These are phyloP conservation scores for Pythium dissotocum DNA, from an alignment of 352 stramenopile species.

Conservation along the genomic window DNA sequence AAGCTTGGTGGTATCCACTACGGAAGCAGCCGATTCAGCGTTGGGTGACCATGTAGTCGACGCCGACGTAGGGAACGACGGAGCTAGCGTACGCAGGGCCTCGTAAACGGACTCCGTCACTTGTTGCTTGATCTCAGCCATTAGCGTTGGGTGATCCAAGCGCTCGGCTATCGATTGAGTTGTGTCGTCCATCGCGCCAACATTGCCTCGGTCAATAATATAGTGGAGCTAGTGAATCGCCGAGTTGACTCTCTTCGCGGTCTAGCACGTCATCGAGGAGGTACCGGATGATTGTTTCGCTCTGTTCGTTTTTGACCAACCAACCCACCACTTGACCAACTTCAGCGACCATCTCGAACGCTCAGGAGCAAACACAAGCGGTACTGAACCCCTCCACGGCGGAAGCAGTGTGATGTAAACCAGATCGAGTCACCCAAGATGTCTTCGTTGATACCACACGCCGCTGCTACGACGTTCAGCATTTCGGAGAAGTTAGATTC, in stretches of 20 bases:
- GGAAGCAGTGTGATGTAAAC: constrained; percentile 22
- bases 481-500: constrained; percentile 12
- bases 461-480: background rate
- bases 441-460: constrained; percentile 1
- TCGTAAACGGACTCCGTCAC: no score
- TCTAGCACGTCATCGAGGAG: constrained; percentile 14
- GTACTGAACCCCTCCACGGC: constrained; percentile 13
- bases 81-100: no score
- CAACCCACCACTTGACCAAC: constrained; percentile 23
- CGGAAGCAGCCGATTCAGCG: no score
- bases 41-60: no score
- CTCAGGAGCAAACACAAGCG: constrained; percentile 20
- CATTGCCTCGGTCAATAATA: no score
- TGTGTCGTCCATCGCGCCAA: no score
- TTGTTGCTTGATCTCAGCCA: no score
- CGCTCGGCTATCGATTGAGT: no score
- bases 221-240: constrained; percentile 6
- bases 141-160: no score
- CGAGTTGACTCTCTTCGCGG: constrained; percentile 15
- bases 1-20: no score
- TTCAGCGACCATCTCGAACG: constrained; percentile 14
- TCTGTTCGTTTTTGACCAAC: constrained; percentile 19
- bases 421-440: constrained; percentile 4
- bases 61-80: no score
- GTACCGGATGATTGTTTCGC: constrained; percentile 12